phyloP scores from a whole-genome alignment of 2,329 filamentous ascomycete genomes.

The Ceratocystis lukuohia region DNA sequence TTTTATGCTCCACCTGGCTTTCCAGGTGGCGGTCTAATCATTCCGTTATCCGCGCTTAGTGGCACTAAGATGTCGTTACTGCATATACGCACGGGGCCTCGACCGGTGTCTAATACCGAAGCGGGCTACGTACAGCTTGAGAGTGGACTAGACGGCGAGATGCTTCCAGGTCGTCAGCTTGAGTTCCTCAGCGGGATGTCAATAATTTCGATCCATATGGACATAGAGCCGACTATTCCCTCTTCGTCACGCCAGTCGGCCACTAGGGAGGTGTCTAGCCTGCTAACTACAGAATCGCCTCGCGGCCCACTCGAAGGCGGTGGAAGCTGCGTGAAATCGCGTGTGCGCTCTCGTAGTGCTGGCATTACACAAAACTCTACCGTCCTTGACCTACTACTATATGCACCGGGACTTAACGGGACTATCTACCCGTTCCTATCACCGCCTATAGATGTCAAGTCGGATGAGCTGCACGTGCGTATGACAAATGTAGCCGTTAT shows the following conservation, averaged over 20 bases:
- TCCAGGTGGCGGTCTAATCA: constrained; percentile 13
- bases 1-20: constrained; percentile 9
- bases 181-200: background rate
- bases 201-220: constrained; percentile 13
- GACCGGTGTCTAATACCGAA: background rate
- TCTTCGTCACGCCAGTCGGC: background rate
- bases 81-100: constrained; percentile 5
- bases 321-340: background rate
- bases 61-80: constrained; percentile 11
- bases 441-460: background rate
- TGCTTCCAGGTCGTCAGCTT: background rate
- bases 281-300: background rate
- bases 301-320: background rate
- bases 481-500: constrained; percentile 12
- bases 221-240: background rate
- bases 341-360: background rate
- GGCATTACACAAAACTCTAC: background rate
- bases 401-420: constrained; percentile 8
- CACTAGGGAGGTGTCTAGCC: background rate
- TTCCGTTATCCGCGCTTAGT: constrained; percentile 12
- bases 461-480: constrained; percentile 2
- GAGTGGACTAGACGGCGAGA: background rate
- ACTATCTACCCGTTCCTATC: constrained; percentile 14
- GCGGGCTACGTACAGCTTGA: background rate
- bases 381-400: constrained; percentile 10